Evolutionary conservation across 352 stramenopile species (phyloP).

Genomic region (Phytophthora aleatoria): DNA sequence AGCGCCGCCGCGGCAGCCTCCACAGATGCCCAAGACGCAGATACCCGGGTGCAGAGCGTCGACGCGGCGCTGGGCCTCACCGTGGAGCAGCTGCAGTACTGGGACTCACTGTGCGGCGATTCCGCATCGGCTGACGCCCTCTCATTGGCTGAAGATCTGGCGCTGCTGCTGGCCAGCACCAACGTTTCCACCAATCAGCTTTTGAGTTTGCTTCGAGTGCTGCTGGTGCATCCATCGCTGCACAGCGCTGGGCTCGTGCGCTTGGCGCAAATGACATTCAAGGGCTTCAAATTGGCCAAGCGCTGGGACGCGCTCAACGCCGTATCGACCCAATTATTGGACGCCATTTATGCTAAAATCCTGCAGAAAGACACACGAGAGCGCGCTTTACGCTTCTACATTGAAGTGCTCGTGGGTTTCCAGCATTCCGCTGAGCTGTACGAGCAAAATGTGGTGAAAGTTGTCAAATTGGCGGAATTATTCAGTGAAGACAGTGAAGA

Average conservation of each 20-base stretch:
- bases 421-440: constrained; percentile 78
- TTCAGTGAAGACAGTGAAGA: constrained; percentile 43
- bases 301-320: constrained; percentile 64
- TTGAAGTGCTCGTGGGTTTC: constrained; percentile 71
- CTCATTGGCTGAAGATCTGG: constrained; percentile 50
- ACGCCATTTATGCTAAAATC: constrained; percentile 50
- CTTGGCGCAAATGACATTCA: constrained; percentile 61
- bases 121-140: constrained; percentile 19
- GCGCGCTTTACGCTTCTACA: constrained; percentile 55
- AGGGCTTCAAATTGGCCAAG: constrained; percentile 76
- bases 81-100: constrained; percentile 56
- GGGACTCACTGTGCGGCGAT: constrained; percentile 46
- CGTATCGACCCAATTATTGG: constrained; percentile 45
- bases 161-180: constrained; percentile 65
- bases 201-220: constrained; percentile 38
- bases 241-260: constrained; percentile 50
- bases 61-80: constrained; percentile 31
- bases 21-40: constrained; percentile 2
- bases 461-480: constrained; percentile 49
- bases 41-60: constrained; percentile 8
- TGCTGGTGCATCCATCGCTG: constrained; percentile 45
- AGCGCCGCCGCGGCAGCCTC: constrained; percentile 20
- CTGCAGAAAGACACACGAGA: constrained; percentile 19
- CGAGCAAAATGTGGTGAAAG: constrained; percentile 41
- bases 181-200: constrained; percentile 40